These are phyloP conservation scores for Cardiosporidium cionae DNA, from an alignment of 169 alveolate genomes.

Conservation along the genomic window DNA sequence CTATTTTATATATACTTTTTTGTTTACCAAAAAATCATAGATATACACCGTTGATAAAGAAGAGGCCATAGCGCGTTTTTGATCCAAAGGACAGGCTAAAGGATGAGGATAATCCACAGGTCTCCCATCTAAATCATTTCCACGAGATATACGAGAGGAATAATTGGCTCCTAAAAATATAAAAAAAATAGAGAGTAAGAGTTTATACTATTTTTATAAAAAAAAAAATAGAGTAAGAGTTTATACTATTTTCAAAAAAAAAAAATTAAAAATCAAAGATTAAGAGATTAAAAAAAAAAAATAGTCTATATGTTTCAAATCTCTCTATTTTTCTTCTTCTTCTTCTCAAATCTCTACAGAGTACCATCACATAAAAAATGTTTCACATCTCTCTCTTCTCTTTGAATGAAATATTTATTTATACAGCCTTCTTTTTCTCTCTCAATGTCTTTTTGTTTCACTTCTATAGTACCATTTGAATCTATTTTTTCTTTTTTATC, in stretches of 20 bases:
- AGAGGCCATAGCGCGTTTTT: slow-evolving; percentile 30
- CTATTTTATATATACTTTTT: no score
- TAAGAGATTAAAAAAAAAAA: background rate
- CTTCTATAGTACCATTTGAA: background rate
- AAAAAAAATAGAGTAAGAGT: background rate
- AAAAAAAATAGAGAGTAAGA: background rate
- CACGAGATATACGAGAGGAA: slow-evolving; percentile 13
- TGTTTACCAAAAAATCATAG: slow-evolving; percentile 30
- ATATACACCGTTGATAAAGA: slow-evolving; percentile 32
- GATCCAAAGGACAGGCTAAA: slow-evolving; percentile 36
- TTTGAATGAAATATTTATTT: no score
- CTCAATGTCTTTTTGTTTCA: no score
- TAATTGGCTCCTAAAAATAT: background rate
- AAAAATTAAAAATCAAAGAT: no score
- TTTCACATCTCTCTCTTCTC: no score
- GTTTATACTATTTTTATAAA: background rate
- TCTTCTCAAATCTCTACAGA: no score
- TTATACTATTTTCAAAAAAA: no score
- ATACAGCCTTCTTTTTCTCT: no score
- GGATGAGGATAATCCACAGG: slow-evolving; percentile 43
- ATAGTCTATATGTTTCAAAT: no score
- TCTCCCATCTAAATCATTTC: slow-evolving; percentile 35
- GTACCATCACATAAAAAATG: no score
- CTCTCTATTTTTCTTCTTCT: no score
- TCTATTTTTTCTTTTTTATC: background rate